These are phyloP conservation scores for Oehlia diaphana DNA, from an alignment of 192 early-diverging fungal species.

Conservation along the genomic window DNA sequence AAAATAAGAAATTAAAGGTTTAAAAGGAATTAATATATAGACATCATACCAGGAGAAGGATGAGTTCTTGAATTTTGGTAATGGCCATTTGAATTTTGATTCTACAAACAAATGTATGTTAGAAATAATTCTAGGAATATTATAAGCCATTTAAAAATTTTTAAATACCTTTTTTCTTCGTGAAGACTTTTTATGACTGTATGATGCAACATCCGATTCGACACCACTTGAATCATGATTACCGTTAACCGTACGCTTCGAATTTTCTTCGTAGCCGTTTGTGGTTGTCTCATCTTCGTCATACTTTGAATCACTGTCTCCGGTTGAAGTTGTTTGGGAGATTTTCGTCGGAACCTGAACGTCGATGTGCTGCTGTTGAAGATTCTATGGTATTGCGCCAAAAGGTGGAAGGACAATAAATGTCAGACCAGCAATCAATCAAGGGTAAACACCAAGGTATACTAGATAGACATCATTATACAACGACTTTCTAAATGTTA, in stretches of 20 bases:
- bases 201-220: constrained; percentile 11
- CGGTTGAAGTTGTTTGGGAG: constrained; percentile 16
- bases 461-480: not conserved
- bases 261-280: constrained; percentile 7
- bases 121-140: not conserved
- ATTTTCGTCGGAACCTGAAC: not conserved
- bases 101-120: not conserved
- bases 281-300: constrained; percentile 15
- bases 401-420: not conserved
- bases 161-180: constrained; percentile 17
- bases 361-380: not conserved
- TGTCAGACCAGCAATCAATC: not conserved
- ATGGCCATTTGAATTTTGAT: constrained; percentile 18
- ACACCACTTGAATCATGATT: constrained; percentile 17
- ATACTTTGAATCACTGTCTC: constrained; percentile 28
- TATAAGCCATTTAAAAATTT: not conserved
- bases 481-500: not conserved
- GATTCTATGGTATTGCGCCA: not conserved
- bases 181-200: constrained; percentile 18
- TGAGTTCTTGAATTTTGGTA: constrained; percentile 14
- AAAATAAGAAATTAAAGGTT: not conserved
- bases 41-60: not conserved
- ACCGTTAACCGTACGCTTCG: not conserved
- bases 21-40: not conserved
- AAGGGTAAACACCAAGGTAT: not conserved